Evolutionary conservation across 2,329 filamentous ascomycete species (phyloP).

Genomic region (Aspergillus glaucus): DNA sequence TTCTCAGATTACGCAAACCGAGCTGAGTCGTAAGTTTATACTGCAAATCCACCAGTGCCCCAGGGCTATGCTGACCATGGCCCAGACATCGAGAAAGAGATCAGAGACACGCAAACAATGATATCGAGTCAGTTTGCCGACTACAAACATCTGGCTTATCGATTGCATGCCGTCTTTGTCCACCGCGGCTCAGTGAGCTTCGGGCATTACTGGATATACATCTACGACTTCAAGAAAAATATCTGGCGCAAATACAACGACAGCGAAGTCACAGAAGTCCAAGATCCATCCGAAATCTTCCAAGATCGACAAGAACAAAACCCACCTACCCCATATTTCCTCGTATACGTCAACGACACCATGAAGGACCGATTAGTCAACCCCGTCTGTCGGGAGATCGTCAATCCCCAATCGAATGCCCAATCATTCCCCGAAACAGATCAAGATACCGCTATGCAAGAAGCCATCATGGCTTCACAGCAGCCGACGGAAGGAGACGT

Average conservation of each 20-base stretch:
- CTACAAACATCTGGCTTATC: conserved; percentile 64
- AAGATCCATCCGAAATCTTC: conserved; percentile 62
- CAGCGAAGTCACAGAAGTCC: conserved; percentile 64
- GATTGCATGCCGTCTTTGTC: conserved; percentile 86
- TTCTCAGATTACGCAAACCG: conserved; percentile 38
- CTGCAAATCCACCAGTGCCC: background rate
- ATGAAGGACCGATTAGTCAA: conserved; percentile 55
- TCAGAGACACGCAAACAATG: conserved; percentile 43
- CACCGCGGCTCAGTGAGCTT: conserved; percentile 63
- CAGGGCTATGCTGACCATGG: background rate
- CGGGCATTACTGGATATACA: conserved; percentile 97
- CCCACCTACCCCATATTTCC: conserved; percentile 71
- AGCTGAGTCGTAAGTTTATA: conserved; percentile 38
- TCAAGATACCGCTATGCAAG: conserved; percentile 11
- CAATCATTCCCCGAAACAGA: conserved; percentile 1
- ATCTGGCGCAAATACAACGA: conserved; percentile 96
- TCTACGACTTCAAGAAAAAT: conserved; percentile 74
- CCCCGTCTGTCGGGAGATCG: conserved; percentile 47
- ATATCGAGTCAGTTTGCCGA: conserved; percentile 57
- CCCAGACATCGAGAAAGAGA: conserved; percentile 38
- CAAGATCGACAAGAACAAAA: conserved; percentile 54
- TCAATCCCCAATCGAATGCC: conserved; percentile 10
- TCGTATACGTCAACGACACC: conserved; percentile 72
- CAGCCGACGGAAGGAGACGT: conserved; percentile 13
- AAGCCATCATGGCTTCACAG: conserved; percentile 5